Conservation (phyloP, 2,329 filamentous ascomycete genomes). For the Aspergillus unguis region DNA sequence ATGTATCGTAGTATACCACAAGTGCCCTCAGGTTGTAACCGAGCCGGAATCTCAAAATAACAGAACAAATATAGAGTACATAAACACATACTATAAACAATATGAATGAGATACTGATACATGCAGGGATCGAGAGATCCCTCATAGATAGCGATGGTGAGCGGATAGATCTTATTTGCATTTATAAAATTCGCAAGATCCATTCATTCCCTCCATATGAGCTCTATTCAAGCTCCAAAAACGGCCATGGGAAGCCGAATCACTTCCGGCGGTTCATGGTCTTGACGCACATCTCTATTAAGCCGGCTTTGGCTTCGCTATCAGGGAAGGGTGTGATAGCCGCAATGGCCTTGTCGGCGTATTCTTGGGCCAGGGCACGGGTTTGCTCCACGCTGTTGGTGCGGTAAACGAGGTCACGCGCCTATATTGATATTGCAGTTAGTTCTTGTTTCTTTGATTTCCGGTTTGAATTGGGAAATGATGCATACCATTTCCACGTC, state of each 20-base stretch:
- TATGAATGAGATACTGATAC: too few relatives aligned
- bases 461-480: not conserved
- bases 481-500: conserved; percentile 76
- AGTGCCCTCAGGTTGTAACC: too few relatives aligned
- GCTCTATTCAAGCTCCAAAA: not conserved
- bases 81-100: too few relatives aligned
- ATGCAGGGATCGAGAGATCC: too few relatives aligned
- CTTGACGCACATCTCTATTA: conserved; percentile 92
- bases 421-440: conserved; percentile 52
- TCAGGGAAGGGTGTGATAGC: conserved; percentile 83
- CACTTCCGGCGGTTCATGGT: conserved; percentile 84
- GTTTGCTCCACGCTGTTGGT: conserved; percentile 92
- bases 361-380: conserved; percentile 82
- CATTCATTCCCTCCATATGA: too few relatives aligned
- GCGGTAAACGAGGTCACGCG: conserved; percentile 75
- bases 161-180: not conserved
- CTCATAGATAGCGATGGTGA: too few relatives aligned
- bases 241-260: too few relatives aligned
- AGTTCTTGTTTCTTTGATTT: conserved; percentile 1
- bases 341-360: conserved; percentile 79
- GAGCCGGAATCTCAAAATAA: too few relatives aligned
- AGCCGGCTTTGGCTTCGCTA: conserved; percentile 88
- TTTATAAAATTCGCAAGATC: not conserved
- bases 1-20: too few relatives aligned
- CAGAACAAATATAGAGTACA: too few relatives aligned